Evolutionary conservation across 129 eudicot genomes (phyloP).

Genomic region (Glebionis coronaria): DNA sequence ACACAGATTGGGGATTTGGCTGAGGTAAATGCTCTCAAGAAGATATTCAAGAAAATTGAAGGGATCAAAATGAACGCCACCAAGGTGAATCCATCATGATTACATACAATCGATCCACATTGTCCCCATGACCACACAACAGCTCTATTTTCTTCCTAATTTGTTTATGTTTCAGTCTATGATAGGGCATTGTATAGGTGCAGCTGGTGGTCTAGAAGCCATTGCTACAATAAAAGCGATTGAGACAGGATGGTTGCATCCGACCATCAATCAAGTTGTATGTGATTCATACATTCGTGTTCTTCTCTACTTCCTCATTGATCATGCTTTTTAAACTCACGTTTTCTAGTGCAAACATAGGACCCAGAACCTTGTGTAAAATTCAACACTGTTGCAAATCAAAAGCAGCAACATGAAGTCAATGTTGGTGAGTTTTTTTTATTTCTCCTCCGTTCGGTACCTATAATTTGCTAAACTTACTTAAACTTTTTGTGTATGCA

Average conservation of each 20-base stretch:
- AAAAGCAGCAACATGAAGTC: neutral
- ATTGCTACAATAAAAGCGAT: slow-evolving; percentile 85
- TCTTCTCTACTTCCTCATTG: neutral
- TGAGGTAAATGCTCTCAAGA: too few species aligned
- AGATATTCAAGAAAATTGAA: too few species aligned
- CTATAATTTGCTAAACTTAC: neutral
- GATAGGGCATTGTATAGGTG: neutral
- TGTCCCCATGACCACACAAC: too few species aligned
- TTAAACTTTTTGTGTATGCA: neutral
- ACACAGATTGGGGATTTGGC: too few species aligned
- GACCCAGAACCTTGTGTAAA: neutral
- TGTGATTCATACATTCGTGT: slow-evolving; percentile 12
- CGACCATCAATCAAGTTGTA: slow-evolving; percentile 79
- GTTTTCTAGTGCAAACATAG: neutral
- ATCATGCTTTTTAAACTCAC: too few species aligned
- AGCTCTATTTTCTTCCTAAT: too few species aligned
- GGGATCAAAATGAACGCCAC: too few species aligned
- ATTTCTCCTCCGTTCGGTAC: neutral
- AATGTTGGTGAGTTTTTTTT: neutral
- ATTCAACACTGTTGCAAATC: neutral
- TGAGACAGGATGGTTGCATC: slow-evolving; percentile 87
- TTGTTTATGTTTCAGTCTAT: neutral
- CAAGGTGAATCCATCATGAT: too few species aligned
- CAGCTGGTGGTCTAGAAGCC: slow-evolving; percentile 73
- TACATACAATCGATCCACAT: too few species aligned